phyloP scores from a whole-genome alignment of 2,329 filamentous ascomycete species.

The Nemania abortiva region DNA sequence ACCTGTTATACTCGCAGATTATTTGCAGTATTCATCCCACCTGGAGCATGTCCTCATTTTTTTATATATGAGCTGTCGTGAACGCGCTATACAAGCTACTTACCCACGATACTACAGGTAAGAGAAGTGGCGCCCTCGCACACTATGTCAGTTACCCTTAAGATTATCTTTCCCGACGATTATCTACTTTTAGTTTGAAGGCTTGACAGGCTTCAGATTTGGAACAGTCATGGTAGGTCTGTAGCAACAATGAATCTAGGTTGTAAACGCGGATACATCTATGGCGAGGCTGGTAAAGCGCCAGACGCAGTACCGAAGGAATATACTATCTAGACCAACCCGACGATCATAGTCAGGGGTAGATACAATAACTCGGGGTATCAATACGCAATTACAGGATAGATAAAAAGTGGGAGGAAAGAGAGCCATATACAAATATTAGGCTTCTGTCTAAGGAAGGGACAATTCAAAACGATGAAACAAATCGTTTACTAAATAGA shows the following conservation, averaged over 20 bases:
- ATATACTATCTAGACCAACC: neutral
- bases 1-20: conserved; percentile 3
- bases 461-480: too few relatives aligned
- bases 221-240: too few relatives aligned
- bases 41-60: neutral
- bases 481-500: too few relatives aligned
- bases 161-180: too few relatives aligned
- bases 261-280: neutral
- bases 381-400: too few relatives aligned
- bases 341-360: neutral
- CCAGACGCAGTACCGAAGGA: neutral
- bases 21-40: neutral
- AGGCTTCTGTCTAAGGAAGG: too few relatives aligned
- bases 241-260: too few relatives aligned
- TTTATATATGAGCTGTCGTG: neutral
- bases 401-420: too few relatives aligned
- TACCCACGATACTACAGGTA: neutral
- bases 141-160: neutral
- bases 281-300: neutral
- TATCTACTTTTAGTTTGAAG: too few relatives aligned
- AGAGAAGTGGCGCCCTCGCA: neutral
- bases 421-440: too few relatives aligned
- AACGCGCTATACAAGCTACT: neutral
- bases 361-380: too few relatives aligned
- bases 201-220: too few relatives aligned